These are phyloP conservation scores for Talaromyces sp. DNA, from an alignment of 2,329 filamentous ascomycete species.

Conservation along the genomic window DNA sequence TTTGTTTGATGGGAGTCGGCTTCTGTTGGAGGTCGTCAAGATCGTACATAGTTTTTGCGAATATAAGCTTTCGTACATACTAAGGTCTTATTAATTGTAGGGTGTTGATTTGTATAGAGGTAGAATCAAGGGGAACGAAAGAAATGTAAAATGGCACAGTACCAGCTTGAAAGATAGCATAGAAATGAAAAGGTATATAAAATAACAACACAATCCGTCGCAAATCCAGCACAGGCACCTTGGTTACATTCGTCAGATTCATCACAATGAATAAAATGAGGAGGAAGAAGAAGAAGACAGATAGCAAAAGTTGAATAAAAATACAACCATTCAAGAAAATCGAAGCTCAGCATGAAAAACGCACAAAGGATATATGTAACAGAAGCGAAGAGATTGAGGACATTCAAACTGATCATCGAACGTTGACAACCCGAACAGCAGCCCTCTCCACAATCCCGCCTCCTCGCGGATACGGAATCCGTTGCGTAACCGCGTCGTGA, in stretches of 20 bases:
- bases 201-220: neutral
- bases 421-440: conserved; percentile 16
- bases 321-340: neutral
- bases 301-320: neutral
- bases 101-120: neutral
- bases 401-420: neutral
- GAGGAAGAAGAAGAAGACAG: neutral
- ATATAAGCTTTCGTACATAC: neutral
- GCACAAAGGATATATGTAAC: neutral
- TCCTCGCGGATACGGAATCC: conserved; percentile 4
- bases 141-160: neutral
- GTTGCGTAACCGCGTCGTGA: conserved; percentile 16
- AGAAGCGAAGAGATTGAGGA: neutral
- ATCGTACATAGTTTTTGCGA: neutral
- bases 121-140: neutral
- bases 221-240: neutral
- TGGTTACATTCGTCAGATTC: neutral
- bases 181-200: neutral
- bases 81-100: neutral
- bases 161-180: neutral
- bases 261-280: neutral
- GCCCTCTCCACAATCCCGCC: conserved; percentile 11
- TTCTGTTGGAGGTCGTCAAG: neutral
- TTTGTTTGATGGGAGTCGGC: neutral
- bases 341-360: neutral